Base-by-base conservation (phyloP, 768 basidiomycete genomes). In the Leccinum rimulosum region DNA sequence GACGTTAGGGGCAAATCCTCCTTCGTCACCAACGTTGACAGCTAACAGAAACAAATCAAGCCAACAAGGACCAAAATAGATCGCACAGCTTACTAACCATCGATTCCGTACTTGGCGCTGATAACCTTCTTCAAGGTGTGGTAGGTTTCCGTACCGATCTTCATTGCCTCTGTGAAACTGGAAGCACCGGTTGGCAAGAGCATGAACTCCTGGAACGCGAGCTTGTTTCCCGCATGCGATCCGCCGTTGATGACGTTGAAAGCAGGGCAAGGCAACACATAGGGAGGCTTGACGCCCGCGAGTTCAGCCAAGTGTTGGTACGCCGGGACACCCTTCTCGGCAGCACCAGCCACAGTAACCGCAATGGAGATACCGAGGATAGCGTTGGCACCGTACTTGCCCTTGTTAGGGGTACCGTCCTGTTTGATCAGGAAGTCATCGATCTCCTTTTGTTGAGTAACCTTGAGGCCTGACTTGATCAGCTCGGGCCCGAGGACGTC, bases 141-240 rank as follows among this genome's bases (percentile, higher is more conserved):
- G 80, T 97, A 97, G 25, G 93, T 95, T 79, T 99, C 97, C 10
- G 95, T 91, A 61, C 97, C 97, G 61, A 96, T 95, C 80, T 98
- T 96, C 88, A 99, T 88, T 58, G 97, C 95, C 82, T 99, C 95
- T 33, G 91, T 87, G 84, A 98, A 99, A 60, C 83, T 83, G 17
- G 81, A 68, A 54, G 97, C 97, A 54, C 95, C 96, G 61, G 94
- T 95, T 62, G 97, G 96, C 63, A 98, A 84, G 67, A 99, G 84
- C 97, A 99, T 98, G 83, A 99, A 99, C 78, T 99, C 97, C 79
- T 99, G 97, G 92, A 98, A 99, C 40, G 97, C 97, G 63, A 99
- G 91, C 78, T 96, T 95, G 85, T 99, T 99, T 53, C 97, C 97
- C 59, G 97, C 97, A 74, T 99, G 97, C 63, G 96, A 98, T 64